A percentile compares a stretch with the other conserved stretches of the same genome.
Conservation (phyloP, 805 yeast genomes). For the Ogataea zsoltii region DNA sequence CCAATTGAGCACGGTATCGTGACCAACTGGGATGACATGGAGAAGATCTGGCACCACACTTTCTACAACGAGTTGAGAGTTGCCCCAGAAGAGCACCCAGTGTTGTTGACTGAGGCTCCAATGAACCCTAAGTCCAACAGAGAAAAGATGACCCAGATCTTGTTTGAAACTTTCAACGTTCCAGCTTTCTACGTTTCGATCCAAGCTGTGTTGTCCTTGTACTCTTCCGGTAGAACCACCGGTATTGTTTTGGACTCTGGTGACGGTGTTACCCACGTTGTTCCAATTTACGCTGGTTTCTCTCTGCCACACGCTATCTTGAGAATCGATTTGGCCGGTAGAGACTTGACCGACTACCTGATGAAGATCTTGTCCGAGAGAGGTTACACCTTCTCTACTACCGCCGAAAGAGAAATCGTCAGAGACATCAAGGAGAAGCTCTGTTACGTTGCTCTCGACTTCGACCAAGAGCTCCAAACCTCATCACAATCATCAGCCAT, state of each 20-base stretch:
- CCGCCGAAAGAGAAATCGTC: conserved; percentile 98
- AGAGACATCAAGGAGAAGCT: conserved; percentile 96
- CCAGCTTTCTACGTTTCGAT: conserved; percentile 99
- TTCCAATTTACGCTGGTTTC: conserved; percentile 99
- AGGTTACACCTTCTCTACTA: conserved; percentile 97
- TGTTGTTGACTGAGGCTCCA: conserved; percentile 98
- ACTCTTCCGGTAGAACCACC: conserved; percentile 99
- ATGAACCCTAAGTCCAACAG: conserved; percentile 99
- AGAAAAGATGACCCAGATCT: conserved; percentile 99
- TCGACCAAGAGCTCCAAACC: conserved; percentile 99
- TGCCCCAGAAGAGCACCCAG: conserved; percentile 99
- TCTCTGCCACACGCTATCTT: conserved; percentile 97
- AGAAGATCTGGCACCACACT: conserved; percentile 99
- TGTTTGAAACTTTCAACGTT: conserved; percentile 98
- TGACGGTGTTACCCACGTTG: conserved; percentile 99
- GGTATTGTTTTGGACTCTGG: conserved; percentile 99
- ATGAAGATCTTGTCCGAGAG: conserved; percentile 98
- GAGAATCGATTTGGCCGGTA: conserved; percentile 99
- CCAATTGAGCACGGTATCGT: conserved; percentile 99
- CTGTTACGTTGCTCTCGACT: conserved; percentile 98
- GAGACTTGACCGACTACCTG: conserved; percentile 98
- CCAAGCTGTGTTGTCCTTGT: conserved; percentile 97
- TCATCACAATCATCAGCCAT: conserved; percentile 97
- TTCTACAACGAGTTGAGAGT: conserved; percentile 99
- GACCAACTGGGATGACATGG: conserved; percentile 99